Percentiles rank a stretch among this genome's conserved stretches.
Evolutionary conservation across 495 filamentous ascomycete genomes (phyloP).

Genomic region (Tuber aestivum): DNA sequence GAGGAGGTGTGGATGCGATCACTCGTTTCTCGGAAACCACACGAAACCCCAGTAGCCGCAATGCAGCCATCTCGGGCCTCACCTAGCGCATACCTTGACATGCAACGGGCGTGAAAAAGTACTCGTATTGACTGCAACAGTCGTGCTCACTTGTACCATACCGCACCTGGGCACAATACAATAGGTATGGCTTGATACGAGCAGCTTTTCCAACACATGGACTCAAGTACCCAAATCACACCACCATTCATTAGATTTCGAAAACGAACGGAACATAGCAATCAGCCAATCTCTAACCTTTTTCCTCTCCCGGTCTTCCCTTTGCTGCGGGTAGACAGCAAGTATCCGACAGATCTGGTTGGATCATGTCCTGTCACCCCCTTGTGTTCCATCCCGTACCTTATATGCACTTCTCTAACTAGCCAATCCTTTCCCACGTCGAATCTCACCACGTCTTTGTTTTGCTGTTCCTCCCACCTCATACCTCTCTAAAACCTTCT

Average conservation of each 20-base stretch:
- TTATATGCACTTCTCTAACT: slow-evolving; percentile 5
- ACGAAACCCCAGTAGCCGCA: background rate
- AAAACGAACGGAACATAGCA: background rate
- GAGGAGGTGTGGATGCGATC: background rate
- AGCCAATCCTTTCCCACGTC: background rate
- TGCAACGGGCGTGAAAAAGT: background rate
- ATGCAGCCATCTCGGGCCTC: background rate
- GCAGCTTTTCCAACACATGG: background rate
- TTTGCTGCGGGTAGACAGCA: background rate
- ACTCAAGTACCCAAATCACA: background rate
- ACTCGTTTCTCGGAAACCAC: slow-evolving; percentile 3
- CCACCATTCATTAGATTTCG: background rate
- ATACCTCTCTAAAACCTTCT: background rate
- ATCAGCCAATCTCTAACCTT: background rate
- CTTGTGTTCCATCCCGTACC: slow-evolving; percentile 1
- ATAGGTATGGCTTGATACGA: background rate
- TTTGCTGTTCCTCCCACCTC: slow-evolving; percentile 2
- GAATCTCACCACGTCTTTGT: slow-evolving; percentile 5
- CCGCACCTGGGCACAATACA: background rate
- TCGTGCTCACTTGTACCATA: background rate
- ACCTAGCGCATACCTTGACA: background rate
- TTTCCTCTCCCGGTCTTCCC: background rate
- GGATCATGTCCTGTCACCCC: background rate
- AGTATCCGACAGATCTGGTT: background rate
- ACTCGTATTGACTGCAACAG: background rate